A percentile compares a stretch with the other conserved stretches of the same genome.
Conservation (phyloP, 352 stramenopile genomes). For the Globisporangium spinosum region DNA sequence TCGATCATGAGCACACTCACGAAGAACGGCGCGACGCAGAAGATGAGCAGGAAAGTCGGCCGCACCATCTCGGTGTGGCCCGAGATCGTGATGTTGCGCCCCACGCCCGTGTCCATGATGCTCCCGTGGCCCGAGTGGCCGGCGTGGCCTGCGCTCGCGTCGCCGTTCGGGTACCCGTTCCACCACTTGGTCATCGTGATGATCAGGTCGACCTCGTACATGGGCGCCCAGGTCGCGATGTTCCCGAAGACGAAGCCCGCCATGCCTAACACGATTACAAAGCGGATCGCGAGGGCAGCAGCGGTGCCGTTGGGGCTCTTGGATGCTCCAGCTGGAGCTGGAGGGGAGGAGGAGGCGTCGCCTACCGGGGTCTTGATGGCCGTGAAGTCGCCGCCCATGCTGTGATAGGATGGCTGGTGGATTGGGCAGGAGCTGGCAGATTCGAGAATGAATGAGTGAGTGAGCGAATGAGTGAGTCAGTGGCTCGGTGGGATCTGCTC, state of each 20-base stretch:
- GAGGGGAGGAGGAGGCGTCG: background rate
- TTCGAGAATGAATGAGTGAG: background rate
- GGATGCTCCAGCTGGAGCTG: background rate
- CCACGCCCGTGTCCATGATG: constrained; percentile 44
- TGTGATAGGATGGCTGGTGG: background rate
- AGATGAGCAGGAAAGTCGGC: constrained; percentile 65
- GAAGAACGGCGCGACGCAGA: constrained; percentile 60
- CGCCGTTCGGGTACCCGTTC: constrained; percentile 47
- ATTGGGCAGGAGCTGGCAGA: background rate
- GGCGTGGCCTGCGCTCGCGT: background rate
- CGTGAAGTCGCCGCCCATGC: constrained; percentile 9
- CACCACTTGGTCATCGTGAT: constrained; percentile 57
- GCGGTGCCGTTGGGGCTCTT: background rate
- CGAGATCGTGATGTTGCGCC: constrained; percentile 48
- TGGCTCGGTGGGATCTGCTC: background rate
- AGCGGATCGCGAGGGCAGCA: constrained; percentile 28
- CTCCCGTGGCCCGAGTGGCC: constrained; percentile 34
- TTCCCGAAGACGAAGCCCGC: constrained; percentile 58
- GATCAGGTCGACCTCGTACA: constrained; percentile 48
- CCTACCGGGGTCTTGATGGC: constrained; percentile 6
- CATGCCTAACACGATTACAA: constrained; percentile 33
- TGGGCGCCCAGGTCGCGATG: constrained; percentile 47
- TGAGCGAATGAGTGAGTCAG: background rate
- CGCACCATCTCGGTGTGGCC: constrained; percentile 66
- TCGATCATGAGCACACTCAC: constrained; percentile 52